Evolutionary conservation across 169 alveolate genomes (phyloP), one percentile per base, ranked within the genome.

Genomic region (Miamiensis avidus): DNA sequence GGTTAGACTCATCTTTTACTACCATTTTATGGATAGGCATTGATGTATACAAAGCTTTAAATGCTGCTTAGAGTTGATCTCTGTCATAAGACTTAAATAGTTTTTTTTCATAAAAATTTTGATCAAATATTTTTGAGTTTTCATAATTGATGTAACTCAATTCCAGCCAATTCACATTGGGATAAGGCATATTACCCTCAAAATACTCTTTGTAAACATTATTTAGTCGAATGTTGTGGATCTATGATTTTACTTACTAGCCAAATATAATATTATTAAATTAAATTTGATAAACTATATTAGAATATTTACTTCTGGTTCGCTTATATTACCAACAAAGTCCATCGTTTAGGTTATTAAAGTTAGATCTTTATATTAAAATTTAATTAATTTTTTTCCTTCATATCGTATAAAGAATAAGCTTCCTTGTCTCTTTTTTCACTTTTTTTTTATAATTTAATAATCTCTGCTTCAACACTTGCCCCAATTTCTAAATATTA

Each of bases 131-230:
- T 65, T 86, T 86, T 25, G 90, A 75, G 25, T 86, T 86, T 73
- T 86, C 90, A 69, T 79, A 75, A 0, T 86, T 81, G 0, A 86
- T 86, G 75, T 81, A 86, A 65, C 87, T 74, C 32, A 86, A 49
- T 69, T 86, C 90, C 33, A 86, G 29, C 90, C 90, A 86, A 74
- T 86, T 82, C 31, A 87, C 69, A 65, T 86, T 78, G 20, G 90
- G 90, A 81, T 79, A 81, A 31, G 90, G 90, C 85, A 81, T 86
- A 76, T 86, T 86, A 25, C 90, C 90, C 27, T 86, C 90, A 75
- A 86, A 86, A 75, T 81, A 86, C 1, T 86, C 87, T 72, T 83
- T 86, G 65, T 86, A 86, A 16, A 86, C 87, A 81, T 86, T 86
- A 81, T 86, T 86, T 31, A 86, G 69, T 81, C 81, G 79, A n/a